Base-by-base conservation (phyloP, 352 stramenopile genomes). In the Phytopythium ostracodes region DNA sequence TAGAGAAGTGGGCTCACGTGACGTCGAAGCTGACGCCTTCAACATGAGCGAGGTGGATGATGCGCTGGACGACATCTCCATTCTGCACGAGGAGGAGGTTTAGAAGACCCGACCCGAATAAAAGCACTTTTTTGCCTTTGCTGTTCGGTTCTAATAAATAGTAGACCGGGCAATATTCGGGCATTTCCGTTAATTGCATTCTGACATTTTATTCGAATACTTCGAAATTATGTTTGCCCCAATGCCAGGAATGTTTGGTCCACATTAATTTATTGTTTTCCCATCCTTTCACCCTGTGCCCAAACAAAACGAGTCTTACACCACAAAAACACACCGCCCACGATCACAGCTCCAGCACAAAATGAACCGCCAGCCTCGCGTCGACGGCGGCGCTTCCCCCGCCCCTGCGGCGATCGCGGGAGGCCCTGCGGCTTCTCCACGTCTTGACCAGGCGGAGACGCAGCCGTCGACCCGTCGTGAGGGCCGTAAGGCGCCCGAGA, bases 1-100 rank as follows among this genome's bases (percentile, higher is more conserved):
- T 61, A 31, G 43, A 60, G 36, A 47, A 33, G 18, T 65, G 51
- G 42, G 51, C 9, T 27, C 60, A 22, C 47, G 31, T 42, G 63
- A 27, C 38, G 50, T 4, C 61, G 50, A 38, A 14, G 50, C 20
- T 22, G 50, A 40, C 25, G 29, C 27, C 27, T 56, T 56, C 50
- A 56, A 56, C 25, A 24, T 56, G 50, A 56, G 27, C 25, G 50
- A 56, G 50, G 18, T 56, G 27, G 50, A 56, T 29, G 50, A 56
- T 56, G 50, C 50, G 6, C 29, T 56, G 50, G 50, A 56, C 50
- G 10, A 36, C 25, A 14, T 40, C 50, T 17, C 25, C 4, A 27
- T 56, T 27, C 50, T 56, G 10, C 50, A 56, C 17, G 50, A 56
- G 50, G 50, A 56, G 50, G 50, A 24, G n/a, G n/a, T n/a, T n/a